These are phyloP conservation scores for Russula griseocarnosa DNA, from an alignment of 768 basidiomycete genomes.

Conservation along the genomic window DNA sequence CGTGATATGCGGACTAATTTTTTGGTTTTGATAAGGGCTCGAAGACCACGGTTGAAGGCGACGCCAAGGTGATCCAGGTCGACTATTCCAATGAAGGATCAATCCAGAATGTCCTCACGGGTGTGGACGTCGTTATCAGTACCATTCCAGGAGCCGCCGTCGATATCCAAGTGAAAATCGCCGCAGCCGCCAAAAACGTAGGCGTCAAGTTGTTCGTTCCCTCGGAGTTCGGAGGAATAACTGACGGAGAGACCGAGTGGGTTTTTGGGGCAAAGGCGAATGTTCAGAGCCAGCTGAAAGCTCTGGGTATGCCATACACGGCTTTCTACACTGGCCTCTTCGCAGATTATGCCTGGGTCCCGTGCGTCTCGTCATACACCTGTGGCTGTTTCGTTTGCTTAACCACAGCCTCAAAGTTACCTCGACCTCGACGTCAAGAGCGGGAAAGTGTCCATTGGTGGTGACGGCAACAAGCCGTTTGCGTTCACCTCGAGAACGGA, in stretches of 20 bases:
- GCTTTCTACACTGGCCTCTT: background rate
- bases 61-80: background rate
- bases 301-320: background rate
- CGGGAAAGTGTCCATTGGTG: background rate
- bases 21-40: constrained; percentile 29
- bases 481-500: background rate
- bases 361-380: background rate
- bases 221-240: background rate
- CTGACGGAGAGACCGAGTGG: background rate
- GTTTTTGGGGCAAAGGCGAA: background rate
- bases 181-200: background rate
- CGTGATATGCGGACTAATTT: background rate
- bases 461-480: background rate
- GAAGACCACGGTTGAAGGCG: constrained; percentile 21
- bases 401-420: background rate
- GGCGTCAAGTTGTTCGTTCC: background rate
- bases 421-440: background rate
- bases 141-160: background rate
- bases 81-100: background rate
- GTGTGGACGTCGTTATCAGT: background rate
- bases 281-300: background rate
- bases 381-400: background rate
- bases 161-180: background rate
- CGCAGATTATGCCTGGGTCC: background rate
- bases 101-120: background rate